These are phyloP conservation scores for Coelastrella sp. DNA, from an alignment of 139 green algal genomes.

Conservation along the genomic window DNA sequence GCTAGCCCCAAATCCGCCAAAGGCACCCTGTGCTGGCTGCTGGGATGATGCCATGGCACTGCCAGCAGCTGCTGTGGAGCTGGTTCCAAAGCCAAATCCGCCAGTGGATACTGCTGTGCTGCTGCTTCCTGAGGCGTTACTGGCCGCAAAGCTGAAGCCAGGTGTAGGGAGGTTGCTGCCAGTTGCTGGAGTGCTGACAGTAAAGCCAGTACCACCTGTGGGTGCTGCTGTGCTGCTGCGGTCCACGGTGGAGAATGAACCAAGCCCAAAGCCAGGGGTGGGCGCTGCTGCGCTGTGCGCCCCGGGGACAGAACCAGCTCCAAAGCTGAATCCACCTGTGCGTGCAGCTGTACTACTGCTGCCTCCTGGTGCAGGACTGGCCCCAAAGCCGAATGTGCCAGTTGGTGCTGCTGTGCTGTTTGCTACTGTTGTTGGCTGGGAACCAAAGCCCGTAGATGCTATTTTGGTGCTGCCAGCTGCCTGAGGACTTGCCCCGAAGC, in stretches of 20 bases:
- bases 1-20: not conserved
- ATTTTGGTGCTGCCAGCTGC: not conserved
- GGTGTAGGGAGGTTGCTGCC: not conserved
- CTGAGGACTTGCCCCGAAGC: not conserved
- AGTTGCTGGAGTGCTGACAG: not conserved
- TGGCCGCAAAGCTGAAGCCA: not conserved
- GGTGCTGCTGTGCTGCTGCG: not conserved
- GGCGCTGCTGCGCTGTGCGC: not conserved
- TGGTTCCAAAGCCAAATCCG: not conserved
- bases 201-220: not conserved
- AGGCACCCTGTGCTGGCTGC: not conserved
- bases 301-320: not conserved
- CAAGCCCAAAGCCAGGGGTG: not conserved
- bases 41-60: not conserved
- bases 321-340: not conserved
- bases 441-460: not conserved
- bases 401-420: not conserved
- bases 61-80: not conserved
- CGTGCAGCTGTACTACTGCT: not conserved
- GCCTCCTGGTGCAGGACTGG: not conserved
- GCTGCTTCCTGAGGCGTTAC: not conserved
- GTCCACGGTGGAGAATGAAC: not conserved
- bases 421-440: too few species aligned
- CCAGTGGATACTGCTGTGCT: not conserved
- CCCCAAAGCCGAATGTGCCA: conserved; percentile 12